A percentile compares a stretch with the other conserved stretches of the same genome.
These are phyloP conservation scores for Pinus tabuliformis DNA, from an alignment of 75 land plant species.

Conservation along the genomic window DNA sequence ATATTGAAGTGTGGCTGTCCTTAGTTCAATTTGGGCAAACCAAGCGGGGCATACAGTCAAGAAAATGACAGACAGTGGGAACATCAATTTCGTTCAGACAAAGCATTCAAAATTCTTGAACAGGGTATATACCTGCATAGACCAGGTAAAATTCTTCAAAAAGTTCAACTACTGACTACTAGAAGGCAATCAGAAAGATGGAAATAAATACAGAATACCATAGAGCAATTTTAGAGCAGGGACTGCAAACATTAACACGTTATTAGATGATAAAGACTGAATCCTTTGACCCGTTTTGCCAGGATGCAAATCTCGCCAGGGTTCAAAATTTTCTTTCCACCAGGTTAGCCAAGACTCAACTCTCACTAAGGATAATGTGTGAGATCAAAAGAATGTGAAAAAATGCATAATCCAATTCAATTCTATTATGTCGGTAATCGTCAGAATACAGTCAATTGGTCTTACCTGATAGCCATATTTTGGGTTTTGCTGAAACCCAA, in stretches of 20 bases:
- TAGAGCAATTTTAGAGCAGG: not conserved
- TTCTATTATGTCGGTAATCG: not conserved
- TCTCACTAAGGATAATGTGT: not conserved
- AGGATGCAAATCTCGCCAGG: not conserved
- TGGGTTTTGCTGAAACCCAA: constrained; percentile 1
- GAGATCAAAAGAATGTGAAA: not conserved
- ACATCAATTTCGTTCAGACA: not conserved
- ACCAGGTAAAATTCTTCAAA: not conserved
- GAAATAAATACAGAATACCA: not conserved
- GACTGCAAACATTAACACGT: not conserved
- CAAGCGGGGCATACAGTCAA: not conserved
- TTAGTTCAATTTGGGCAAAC: not conserved
- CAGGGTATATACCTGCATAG: not conserved
- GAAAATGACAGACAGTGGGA: not conserved
- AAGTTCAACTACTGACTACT: not conserved
- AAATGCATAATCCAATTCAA: not conserved
- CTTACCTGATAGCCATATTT: not conserved
- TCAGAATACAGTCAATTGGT: not conserved
- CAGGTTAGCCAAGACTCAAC: not conserved
- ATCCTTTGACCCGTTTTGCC: not conserved
- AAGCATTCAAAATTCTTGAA: not conserved
- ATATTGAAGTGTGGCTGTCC: not conserved
- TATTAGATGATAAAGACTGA: not conserved
- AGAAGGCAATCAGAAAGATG: not conserved
- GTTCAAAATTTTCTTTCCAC: not conserved